Base-by-base conservation (phyloP, 139 green algal genomes). In the Micractinium conductrix region DNA sequence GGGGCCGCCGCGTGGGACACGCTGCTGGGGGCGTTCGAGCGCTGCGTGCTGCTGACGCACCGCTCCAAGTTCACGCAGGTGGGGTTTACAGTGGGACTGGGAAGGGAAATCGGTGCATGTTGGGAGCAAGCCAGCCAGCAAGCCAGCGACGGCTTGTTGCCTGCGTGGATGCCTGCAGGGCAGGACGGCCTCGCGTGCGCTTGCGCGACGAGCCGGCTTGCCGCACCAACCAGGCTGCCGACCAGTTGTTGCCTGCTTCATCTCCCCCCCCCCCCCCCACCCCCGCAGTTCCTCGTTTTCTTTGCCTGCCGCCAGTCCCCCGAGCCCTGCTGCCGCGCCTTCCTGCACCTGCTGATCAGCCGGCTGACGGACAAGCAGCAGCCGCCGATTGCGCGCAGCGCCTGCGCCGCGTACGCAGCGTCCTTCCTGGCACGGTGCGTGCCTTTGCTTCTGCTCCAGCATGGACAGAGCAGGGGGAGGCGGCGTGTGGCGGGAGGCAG, bases 61-160 rank as follows among this genome's bases (percentile, higher is more conserved):
- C 90, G 95, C 69, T 97, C 91, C 86, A 98, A 98, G 89, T 98
- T 98, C 88, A 95, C 92, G 26, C 96, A 98, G 91, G 98, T 93
- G 55, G 35, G n/a, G n/a, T n/a, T n/a, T n/a, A n/a, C n/a, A n/a
- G n/a, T n/a, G n/a, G n/a, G n/a, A n/a, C n/a, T n/a, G n/a, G n/a
- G n/a, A n/a, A n/a, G n/a, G n/a, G n/a, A n/a, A n/a, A n/a, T n/a
- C n/a, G n/a, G n/a, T n/a, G n/a, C n/a, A n/a, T n/a, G n/a, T n/a
- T n/a, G n/a, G n/a, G n/a, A n/a, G n/a, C n/a, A n/a, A n/a, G n/a
- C n/a, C n/a, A n/a, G n/a, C n/a, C n/a, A n/a, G n/a, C n/a, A n/a
- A n/a, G n/a, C n/a, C n/a, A n/a, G n/a, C n/a, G n/a, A n/a, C n/a
- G n/a, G n/a, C n/a, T n/a, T n/a, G n/a, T n/a, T n/a, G n/a, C n/a